Conservation (phyloP, 2,329 filamentous ascomycete genomes). For the Ophiognomonia clavigignenti-juglandacearum region DNA sequence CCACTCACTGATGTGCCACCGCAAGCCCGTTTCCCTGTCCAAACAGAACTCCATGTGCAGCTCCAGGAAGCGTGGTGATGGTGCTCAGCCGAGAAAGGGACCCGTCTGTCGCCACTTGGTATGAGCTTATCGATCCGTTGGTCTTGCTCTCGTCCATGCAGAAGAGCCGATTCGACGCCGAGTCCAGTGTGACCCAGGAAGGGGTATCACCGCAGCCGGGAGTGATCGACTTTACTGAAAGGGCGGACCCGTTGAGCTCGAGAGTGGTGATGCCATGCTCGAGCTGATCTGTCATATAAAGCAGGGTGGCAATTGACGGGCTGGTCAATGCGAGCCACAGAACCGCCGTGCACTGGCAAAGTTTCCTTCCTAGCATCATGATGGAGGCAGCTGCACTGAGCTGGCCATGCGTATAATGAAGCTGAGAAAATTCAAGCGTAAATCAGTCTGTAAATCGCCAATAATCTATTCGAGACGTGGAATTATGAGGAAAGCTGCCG, state of each 20-base stretch:
- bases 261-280: slow-evolving; percentile 42
- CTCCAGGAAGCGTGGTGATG: slow-evolving; percentile 21
- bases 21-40: slow-evolving; percentile 6
- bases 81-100: slow-evolving; percentile 32
- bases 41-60: neutral
- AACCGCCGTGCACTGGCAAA: slow-evolving; percentile 14
- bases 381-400: neutral
- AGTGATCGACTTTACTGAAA: slow-evolving; percentile 37
- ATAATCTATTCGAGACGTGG: neutral
- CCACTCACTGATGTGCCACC: slow-evolving; percentile 1
- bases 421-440: no score
- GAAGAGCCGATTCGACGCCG: slow-evolving; percentile 44
- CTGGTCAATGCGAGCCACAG: slow-evolving; percentile 20
- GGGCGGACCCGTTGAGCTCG: slow-evolving; percentile 32
- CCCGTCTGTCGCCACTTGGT: slow-evolving; percentile 33
- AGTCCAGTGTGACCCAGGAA: slow-evolving; percentile 57
- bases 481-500: no score
- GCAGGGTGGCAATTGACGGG: slow-evolving; percentile 32
- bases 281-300: slow-evolving; percentile 45
- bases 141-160: slow-evolving; percentile 54
- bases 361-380: slow-evolving; percentile 16
- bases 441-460: neutral
- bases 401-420: neutral
- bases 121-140: slow-evolving; percentile 44
- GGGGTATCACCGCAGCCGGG: slow-evolving; percentile 48